Percentiles rank a stretch among this genome's conserved stretches.
Evolutionary conservation across 73 alveolate genomes (phyloP).

Genomic region (Diophrys appendiculata): DNA sequence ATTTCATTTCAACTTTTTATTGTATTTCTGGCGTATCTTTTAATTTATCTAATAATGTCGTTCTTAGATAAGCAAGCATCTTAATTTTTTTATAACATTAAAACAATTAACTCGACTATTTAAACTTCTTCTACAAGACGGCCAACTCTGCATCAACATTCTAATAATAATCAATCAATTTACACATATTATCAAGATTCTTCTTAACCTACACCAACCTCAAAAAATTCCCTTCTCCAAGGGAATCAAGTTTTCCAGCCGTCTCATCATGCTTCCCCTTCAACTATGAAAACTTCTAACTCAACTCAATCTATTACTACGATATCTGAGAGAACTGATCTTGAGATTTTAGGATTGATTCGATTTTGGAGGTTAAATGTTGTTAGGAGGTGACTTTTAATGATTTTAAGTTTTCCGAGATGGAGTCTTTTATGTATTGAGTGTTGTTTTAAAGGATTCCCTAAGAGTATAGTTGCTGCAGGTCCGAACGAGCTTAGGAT

Average conservation of each 20-base stretch:
- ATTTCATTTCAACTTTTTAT: background rate
- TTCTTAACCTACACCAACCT: background rate
- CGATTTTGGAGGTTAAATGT: background rate
- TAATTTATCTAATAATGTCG: background rate
- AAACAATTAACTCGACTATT: background rate
- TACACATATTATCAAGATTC: background rate
- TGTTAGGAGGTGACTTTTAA: background rate
- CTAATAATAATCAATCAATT: background rate
- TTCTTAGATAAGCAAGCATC: background rate
- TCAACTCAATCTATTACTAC: background rate
- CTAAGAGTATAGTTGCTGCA: background rate
- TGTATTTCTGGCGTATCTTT: background rate
- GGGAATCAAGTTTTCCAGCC: background rate
- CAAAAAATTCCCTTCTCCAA: background rate
- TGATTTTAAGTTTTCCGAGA: too few species aligned
- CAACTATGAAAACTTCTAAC: background rate
- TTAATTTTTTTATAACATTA: background rate
- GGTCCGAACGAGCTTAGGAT: background rate
- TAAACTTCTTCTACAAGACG: too few species aligned
- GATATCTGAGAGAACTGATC: background rate
- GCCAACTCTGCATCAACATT: background rate
- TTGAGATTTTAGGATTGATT: background rate
- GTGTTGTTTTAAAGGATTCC: background rate
- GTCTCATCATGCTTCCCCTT: background rate
- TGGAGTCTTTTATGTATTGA: background rate